Percentiles rank a stretch among this genome's conserved stretches.
phyloP scores from a whole-genome alignment of 2,329 filamentous ascomycete species.

The Mycosphaerelloides madeirae region DNA sequence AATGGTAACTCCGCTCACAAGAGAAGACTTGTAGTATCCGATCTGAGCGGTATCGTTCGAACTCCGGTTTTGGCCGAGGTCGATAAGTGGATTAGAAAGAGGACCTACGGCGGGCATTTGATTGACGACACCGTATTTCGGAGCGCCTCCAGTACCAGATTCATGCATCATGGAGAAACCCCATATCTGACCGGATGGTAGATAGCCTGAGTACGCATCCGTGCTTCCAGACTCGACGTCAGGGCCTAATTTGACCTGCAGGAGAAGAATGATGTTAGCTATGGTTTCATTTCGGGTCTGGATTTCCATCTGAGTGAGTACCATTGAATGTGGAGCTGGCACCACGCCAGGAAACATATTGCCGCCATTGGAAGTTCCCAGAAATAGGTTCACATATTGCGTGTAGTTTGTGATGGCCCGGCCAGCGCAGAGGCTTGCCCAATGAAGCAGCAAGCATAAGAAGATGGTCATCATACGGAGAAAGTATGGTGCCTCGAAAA shows the following conservation, averaged over 20 bases:
- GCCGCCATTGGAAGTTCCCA: constrained; percentile 40
- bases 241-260: constrained; percentile 36
- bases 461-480: no score
- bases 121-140: constrained; percentile 53
- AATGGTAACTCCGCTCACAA: constrained; percentile 52
- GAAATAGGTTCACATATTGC: constrained; percentile 44
- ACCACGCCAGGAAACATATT: constrained; percentile 40
- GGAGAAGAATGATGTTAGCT: no score
- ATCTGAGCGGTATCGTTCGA: constrained; percentile 44
- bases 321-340: constrained; percentile 36
- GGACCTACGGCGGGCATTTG: constrained; percentile 21
- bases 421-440: neutral
- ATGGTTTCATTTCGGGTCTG: no score
- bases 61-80: constrained; percentile 25
- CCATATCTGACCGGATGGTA: constrained; percentile 22
- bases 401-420: constrained; percentile 26
- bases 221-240: constrained; percentile 28
- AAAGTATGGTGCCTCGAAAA: no score
- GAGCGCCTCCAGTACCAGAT: constrained; percentile 62
- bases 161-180: constrained; percentile 54
- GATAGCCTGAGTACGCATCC: constrained; percentile 39
- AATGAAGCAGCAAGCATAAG: no score
- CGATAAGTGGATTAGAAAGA: constrained; percentile 18
- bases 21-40: constrained; percentile 57
- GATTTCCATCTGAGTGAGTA: no score